Conservation (phyloP, 2,329 filamentous ascomycete genomes). For the Monilinia fructigena region DNA sequence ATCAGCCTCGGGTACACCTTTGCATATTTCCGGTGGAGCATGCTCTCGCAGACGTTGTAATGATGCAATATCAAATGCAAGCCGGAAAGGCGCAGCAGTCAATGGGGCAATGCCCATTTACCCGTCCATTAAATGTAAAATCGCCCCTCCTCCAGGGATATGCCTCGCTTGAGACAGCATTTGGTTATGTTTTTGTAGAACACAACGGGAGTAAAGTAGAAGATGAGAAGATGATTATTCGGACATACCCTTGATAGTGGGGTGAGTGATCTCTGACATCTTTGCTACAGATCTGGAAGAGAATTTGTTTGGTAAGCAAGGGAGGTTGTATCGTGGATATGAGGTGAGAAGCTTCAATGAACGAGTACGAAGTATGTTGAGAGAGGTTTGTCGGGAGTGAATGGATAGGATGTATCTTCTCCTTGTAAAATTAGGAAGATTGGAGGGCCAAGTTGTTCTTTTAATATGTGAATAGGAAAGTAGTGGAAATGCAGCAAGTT, state of each 20-base stretch:
- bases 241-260: slow-evolving; percentile 57
- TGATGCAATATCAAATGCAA: slow-evolving; percentile 8
- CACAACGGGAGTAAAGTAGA: not conserved
- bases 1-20: slow-evolving; percentile 24
- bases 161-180: slow-evolving; percentile 19
- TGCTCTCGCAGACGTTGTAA: slow-evolving; percentile 7
- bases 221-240: not conserved
- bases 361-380: slow-evolving; percentile 11
- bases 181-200: not conserved
- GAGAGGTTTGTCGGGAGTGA: not conserved
- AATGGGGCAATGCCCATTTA: not conserved
- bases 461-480: not conserved
- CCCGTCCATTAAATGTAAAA: not conserved
- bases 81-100: slow-evolving; percentile 8
- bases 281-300: slow-evolving; percentile 17
- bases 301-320: not conserved
- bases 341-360: slow-evolving; percentile 1
- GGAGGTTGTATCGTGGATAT: not conserved
- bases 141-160: not conserved
- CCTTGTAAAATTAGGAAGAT: not conserved
- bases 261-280: slow-evolving; percentile 57
- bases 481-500: not conserved
- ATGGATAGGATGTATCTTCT: not conserved
- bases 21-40: slow-evolving; percentile 23
- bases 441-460: not conserved